phyloP scores from a whole-genome alignment of 768 basidiomycete genomes.

The Paxillus involutus region DNA sequence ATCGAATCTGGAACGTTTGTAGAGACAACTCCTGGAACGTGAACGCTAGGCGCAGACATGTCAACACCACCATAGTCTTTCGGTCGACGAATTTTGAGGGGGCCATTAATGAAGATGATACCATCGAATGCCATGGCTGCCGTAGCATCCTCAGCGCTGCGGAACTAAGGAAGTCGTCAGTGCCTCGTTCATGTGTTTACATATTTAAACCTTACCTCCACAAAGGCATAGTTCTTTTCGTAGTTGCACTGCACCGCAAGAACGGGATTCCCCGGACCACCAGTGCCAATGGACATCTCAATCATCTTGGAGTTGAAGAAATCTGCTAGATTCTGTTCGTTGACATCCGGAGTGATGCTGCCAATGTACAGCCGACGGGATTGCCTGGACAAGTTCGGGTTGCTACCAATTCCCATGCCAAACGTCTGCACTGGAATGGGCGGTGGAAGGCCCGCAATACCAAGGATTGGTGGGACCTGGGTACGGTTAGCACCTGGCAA shows the following conservation, averaged over 20 bases:
- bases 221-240: conserved; percentile 98
- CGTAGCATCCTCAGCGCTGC: conserved; percentile 94
- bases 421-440: conserved; percentile 84
- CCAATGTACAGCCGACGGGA: conserved; percentile 96
- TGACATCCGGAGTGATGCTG: conserved; percentile 92
- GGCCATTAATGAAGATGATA: conserved; percentile 90
- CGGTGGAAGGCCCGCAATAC: conserved; percentile 78
- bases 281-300: conserved; percentile 86
- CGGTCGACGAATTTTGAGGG: conserved; percentile 96
- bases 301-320: conserved; percentile 98
- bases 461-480: conserved; percentile 79
- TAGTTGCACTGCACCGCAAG: conserved; percentile 95
- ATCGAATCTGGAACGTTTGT: conserved; percentile 96
- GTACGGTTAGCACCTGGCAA: conserved; percentile 93
- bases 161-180: conserved; percentile 65
- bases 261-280: conserved; percentile 84
- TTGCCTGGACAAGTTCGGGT: conserved; percentile 90
- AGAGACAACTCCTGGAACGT: conserved; percentile 94
- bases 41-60: conserved; percentile 61
- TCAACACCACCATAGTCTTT: conserved; percentile 92
- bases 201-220: conserved; percentile 67
- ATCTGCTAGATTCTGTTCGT: conserved; percentile 86
- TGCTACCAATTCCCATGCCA: conserved; percentile 82
- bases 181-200: neutral
- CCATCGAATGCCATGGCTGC: conserved; percentile 98